A percentile compares a stretch with the other conserved stretches of the same genome.
Conservation (phyloP, 805 yeast species). For the Cyberlindnera xylosilytica region DNA sequence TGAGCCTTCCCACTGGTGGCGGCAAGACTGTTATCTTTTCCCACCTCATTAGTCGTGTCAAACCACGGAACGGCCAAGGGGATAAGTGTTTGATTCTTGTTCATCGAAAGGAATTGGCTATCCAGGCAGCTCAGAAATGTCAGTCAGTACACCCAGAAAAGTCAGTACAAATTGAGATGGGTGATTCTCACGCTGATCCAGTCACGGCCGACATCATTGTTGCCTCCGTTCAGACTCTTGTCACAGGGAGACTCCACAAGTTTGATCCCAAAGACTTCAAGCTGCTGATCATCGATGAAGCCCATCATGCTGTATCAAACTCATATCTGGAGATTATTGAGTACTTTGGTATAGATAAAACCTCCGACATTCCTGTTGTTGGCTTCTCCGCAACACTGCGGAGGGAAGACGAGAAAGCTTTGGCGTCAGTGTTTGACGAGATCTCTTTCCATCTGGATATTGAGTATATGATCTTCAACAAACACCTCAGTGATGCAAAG, state of each 20-base stretch:
- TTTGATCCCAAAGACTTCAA: conserved; percentile 63
- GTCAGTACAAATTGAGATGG: conserved; percentile 69
- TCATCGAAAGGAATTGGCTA: conserved; percentile 75
- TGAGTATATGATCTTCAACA: conserved; percentile 60
- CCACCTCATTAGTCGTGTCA: conserved; percentile 46
- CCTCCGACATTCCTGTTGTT: conserved; percentile 51
- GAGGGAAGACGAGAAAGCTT: conserved; percentile 64
- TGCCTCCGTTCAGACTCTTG: conserved; percentile 72
- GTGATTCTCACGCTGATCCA: conserved; percentile 37
- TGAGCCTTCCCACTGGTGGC: conserved; percentile 89
- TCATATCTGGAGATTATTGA: conserved; percentile 58
- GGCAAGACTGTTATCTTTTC: conserved; percentile 87
- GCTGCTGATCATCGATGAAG: conserved; percentile 82
- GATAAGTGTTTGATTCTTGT: conserved; percentile 58
- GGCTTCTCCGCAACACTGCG: conserved; percentile 90
- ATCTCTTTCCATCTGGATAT: conserved; percentile 69
- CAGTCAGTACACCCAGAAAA: conserved; percentile 44
- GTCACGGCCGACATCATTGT: conserved; percentile 58
- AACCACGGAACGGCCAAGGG: conserved; percentile 31
- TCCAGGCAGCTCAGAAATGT: conserved; percentile 61
- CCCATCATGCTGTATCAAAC: conserved; percentile 83
- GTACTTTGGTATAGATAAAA: conserved; percentile 42
- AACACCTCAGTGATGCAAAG: conserved; percentile 67
- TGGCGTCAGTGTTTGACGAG: conserved; percentile 63
- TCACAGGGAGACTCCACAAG: conserved; percentile 45